Evolutionary conservation across 2,329 filamentous ascomycete species (phyloP).

Genomic region (Neocatenulostroma microsporum): DNA sequence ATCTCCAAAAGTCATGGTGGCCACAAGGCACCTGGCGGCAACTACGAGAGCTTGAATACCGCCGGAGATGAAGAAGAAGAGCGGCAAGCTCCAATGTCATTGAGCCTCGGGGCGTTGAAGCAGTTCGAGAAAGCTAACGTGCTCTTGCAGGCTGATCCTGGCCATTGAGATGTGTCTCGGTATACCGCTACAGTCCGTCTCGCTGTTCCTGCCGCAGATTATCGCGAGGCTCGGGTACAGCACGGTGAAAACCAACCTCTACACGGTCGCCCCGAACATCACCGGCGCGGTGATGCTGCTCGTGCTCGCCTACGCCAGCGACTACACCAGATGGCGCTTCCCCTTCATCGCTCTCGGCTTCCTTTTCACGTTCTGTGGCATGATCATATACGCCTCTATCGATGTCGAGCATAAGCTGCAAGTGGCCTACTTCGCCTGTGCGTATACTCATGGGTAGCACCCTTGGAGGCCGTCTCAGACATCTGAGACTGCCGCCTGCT

Average conservation of each 20-base stretch:
- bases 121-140: too few species aligned
- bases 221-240: constrained; percentile 45
- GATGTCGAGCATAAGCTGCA: constrained; percentile 52
- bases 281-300: constrained; percentile 65
- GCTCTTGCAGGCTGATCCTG: constrained; percentile 42
- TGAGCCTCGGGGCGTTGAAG: too few species aligned
- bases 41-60: too few species aligned
- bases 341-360: constrained; percentile 70
- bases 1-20: too few species aligned
- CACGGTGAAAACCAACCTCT: constrained; percentile 65
- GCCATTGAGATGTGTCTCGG: constrained; percentile 53
- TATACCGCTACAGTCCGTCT: constrained; percentile 51
- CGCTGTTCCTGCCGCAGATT: constrained; percentile 53
- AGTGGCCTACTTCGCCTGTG: constrained; percentile 66
- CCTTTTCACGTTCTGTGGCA: constrained; percentile 64
- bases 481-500: too few species aligned
- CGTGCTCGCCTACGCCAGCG: constrained; percentile 63
- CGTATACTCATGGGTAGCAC: too few species aligned
- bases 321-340: constrained; percentile 58
- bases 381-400: constrained; percentile 70
- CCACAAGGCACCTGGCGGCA: too few species aligned
- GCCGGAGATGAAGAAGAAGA: too few species aligned
- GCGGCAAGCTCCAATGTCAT: too few species aligned
- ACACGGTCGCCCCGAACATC: constrained; percentile 73
- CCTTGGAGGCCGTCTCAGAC: too few species aligned